phyloP scores from a whole-genome alignment of 2,329 filamentous ascomycete species.

The Talaromyces marneffei region DNA sequence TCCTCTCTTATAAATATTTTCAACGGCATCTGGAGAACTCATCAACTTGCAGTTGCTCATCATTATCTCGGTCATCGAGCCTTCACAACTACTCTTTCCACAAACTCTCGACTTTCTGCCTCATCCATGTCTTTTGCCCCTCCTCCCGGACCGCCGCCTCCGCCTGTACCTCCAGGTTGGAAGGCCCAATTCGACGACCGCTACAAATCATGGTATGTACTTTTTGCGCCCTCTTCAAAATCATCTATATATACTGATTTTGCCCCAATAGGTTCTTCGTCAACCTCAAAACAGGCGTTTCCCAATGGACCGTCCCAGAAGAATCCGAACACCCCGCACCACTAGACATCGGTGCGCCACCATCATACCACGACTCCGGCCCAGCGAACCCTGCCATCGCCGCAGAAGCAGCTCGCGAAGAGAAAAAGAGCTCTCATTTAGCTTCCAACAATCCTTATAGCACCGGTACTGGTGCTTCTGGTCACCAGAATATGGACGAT shows the following conservation, averaged over 20 bases:
- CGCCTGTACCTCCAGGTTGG: conserved; percentile 70
- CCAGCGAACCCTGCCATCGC: conserved; percentile 38
- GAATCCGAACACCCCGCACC: conserved; percentile 48
- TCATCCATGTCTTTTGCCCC: conserved; percentile 37
- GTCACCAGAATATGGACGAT: conserved; percentile 45
- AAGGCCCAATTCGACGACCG: conserved; percentile 78
- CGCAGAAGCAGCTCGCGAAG: conserved; percentile 26
- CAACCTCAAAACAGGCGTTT: conserved; percentile 79
- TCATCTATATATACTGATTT: not conserved
- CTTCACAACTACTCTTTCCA: not conserved
- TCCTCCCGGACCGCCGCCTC: conserved; percentile 51
- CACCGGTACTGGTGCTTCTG: conserved; percentile 12
- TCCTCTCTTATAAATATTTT: not conserved
- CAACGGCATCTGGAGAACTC: not conserved
- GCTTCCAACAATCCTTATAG: conserved; percentile 71
- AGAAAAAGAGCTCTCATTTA: conserved; percentile 39
- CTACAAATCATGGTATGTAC: conserved; percentile 70
- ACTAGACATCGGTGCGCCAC: conserved; percentile 34
- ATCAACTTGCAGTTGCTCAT: not conserved
- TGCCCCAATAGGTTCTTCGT: conserved; percentile 81
- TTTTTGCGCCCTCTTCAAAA: not conserved
- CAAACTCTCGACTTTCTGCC: not conserved
- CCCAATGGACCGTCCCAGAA: conserved; percentile 83
- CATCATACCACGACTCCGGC: conserved; percentile 57
- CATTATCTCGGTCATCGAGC: not conserved